A percentile compares a stretch with the other conserved stretches of the same genome.
These are phyloP conservation scores for Selaginella tamariscina DNA, from an alignment of 75 land plant genomes.

Conservation along the genomic window DNA sequence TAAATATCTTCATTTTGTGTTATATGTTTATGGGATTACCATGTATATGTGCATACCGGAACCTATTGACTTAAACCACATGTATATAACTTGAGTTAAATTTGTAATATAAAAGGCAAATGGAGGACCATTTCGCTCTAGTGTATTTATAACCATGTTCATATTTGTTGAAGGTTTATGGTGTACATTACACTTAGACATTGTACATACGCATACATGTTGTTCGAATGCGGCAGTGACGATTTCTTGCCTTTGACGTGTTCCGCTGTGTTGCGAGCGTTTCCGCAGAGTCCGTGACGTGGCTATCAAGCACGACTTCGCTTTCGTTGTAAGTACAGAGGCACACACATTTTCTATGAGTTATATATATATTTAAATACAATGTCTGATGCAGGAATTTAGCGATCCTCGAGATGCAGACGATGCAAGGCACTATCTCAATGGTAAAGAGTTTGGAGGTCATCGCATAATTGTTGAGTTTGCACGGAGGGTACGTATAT, in stretches of 20 bases:
- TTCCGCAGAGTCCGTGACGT: conserved; percentile 99
- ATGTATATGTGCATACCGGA: too few species aligned
- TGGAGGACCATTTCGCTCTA: too few species aligned
- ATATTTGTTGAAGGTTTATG: too few species aligned
- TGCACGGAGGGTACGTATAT: conserved; percentile 64
- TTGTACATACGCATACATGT: too few species aligned
- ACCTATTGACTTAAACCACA: too few species aligned
- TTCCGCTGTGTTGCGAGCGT: conserved; percentile 69
- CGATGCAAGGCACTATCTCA: conserved; percentile 73
- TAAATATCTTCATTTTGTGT: too few species aligned
- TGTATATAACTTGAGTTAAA: too few species aligned
- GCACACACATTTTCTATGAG: neutral
- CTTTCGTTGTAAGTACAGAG: conserved; percentile 67
- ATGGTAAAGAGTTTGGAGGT: conserved; percentile 81
- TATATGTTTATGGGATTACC: too few species aligned
- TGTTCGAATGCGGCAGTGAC: too few species aligned
- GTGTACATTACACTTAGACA: too few species aligned
- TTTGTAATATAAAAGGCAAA: too few species aligned
- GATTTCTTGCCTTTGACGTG: conserved; percentile 58
- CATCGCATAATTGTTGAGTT: conserved; percentile 84
- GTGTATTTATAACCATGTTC: too few species aligned
- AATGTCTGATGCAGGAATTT: conserved; percentile 47
- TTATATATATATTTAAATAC: neutral
- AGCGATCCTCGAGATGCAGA: conserved; percentile 95
- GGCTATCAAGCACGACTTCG: conserved; percentile 99